A percentile compares a stretch with the other conserved stretches of the same genome.
Conservation (phyloP, 306 rosid species). For the Cicer arietinum region DNA sequence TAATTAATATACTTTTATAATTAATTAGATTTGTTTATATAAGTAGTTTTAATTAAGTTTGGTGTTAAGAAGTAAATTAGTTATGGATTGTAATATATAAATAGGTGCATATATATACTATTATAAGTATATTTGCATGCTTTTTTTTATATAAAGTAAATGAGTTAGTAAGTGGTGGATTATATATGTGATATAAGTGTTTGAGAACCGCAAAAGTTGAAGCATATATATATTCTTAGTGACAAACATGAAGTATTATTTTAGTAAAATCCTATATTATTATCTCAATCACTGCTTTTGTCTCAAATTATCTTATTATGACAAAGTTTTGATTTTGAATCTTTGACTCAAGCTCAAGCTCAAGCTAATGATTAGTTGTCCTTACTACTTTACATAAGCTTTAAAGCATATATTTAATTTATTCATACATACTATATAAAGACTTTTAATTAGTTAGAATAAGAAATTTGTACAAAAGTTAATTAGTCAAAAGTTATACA, state of each 20-base stretch:
- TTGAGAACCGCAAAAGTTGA: conserved; percentile 44
- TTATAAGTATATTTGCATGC: conserved; percentile 25
- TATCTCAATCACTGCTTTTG: conserved; percentile 28
- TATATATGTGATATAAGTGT: conserved; percentile 32
- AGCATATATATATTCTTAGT: conserved; percentile 41
- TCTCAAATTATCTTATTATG: conserved; percentile 12
- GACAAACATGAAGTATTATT: conserved; percentile 33
- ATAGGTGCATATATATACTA: conserved; percentile 41
- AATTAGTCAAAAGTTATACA: conserved; percentile 8
- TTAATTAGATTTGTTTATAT: conserved; percentile 49
- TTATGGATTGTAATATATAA: conserved; percentile 52
- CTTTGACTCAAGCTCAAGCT: conserved; percentile 25
- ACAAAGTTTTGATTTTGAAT: conserved; percentile 11
- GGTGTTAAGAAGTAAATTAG: conserved; percentile 32
- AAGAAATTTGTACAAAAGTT: conserved; percentile 18
- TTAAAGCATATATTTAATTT: neutral
- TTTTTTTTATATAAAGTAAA: conserved; percentile 35
- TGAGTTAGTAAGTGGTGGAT: conserved; percentile 27
- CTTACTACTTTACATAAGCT: neutral
- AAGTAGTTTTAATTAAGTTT: conserved; percentile 39
- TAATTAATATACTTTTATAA: conserved; percentile 21
- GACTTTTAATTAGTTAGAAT: conserved; percentile 8
- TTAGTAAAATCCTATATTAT: conserved; percentile 40
- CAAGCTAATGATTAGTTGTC: conserved; percentile 42
- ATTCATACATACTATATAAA: conserved; percentile 28